Conservation (phyloP, 1,284 basidiomycete genomes). For the Puccinia horiana region DNA sequence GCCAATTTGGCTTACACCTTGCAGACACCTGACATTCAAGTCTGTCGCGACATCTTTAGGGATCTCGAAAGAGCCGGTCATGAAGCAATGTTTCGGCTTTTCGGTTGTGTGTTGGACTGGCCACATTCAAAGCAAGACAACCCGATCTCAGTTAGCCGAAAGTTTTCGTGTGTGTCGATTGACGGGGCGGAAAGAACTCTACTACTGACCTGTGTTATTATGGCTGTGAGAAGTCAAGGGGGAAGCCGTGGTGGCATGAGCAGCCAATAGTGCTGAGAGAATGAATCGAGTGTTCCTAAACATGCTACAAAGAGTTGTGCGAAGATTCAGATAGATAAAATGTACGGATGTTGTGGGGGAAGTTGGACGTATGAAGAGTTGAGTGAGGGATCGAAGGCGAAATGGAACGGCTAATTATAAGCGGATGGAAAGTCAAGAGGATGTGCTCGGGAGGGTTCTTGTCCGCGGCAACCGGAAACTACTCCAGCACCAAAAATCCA, state of each 20-base stretch:
- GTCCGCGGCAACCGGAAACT: too few relatives aligned
- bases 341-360: neutral
- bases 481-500: too few relatives aligned
- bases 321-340: neutral
- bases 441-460: too few relatives aligned
- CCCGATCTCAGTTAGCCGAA: neutral
- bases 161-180: neutral
- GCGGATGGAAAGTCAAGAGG: too few relatives aligned
- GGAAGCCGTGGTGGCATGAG: neutral
- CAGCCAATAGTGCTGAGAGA: neutral
- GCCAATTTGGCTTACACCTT: neutral
- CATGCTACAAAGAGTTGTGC: neutral
- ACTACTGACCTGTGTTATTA: neutral
- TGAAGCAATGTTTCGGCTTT: slow-evolving; percentile 15
- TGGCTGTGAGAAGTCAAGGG: neutral
- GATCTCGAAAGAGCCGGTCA: neutral
- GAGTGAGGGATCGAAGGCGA: neutral
- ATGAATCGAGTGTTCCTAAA: neutral
- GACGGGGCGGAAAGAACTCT: neutral
- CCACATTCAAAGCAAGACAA: neutral
- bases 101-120: neutral
- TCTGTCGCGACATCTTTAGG: neutral
- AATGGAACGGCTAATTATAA: too few relatives aligned
- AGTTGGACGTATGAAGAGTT: neutral
- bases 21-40: neutral